Conservation (phyloP, 1,284 basidiomycete species). For the Ustilago tritici region DNA sequence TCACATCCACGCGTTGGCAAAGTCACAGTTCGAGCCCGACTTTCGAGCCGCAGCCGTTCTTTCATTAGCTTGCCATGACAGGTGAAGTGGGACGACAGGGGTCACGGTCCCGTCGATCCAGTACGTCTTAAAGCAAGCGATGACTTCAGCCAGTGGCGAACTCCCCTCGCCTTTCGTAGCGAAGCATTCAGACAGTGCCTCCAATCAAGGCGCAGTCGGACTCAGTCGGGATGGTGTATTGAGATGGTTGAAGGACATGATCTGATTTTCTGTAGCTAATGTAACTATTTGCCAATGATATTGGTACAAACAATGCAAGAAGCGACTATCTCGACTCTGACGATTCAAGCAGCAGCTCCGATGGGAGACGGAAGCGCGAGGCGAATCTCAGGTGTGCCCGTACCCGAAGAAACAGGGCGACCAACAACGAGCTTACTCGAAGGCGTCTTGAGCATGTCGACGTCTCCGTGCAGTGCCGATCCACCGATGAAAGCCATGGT, state of each 20-base stretch:
- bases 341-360: slow-evolving; percentile 26
- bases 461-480: slow-evolving; percentile 92
- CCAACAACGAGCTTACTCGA: slow-evolving; percentile 88
- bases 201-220: background rate
- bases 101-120: no score
- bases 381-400: slow-evolving; percentile 61
- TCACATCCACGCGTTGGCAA: no score
- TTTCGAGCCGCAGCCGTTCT: no score
- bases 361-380: slow-evolving; percentile 44
- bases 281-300: slow-evolving; percentile 32
- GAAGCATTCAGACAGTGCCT: background rate
- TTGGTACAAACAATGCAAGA: slow-evolving; percentile 16
- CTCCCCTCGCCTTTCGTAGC: no score
- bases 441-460: slow-evolving; percentile 88
- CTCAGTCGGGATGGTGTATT: background rate
- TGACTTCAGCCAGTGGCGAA: no score
- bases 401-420: slow-evolving; percentile 62
- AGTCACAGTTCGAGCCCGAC: no score
- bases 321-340: background rate
- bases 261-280: slow-evolving; percentile 11
- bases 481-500: slow-evolving; percentile 96
- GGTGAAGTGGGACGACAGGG: no score
- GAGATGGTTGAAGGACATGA: background rate
- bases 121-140: no score
- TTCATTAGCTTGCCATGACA: no score